A percentile compares a stretch with the other conserved stretches of the same genome.
These are phyloP conservation scores for Arabis hirsuta DNA, from an alignment of 345 rosid species.

Conservation along the genomic window DNA sequence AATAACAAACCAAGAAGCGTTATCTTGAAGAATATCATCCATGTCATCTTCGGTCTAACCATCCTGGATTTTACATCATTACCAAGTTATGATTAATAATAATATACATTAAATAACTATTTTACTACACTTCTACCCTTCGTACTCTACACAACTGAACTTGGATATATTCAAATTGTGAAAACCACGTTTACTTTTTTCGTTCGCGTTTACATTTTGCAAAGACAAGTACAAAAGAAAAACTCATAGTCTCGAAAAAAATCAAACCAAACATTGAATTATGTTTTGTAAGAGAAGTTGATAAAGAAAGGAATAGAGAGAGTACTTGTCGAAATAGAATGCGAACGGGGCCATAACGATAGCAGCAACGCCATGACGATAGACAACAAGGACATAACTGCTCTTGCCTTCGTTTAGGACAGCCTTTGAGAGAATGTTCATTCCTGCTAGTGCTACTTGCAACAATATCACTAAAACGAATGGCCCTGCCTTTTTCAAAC, in stretches of 20 bases:
- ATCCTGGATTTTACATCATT: constrained; percentile 44
- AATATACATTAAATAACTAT: neutral
- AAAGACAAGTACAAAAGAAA: too few relatives aligned
- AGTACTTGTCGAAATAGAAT: constrained; percentile 56
- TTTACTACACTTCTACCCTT: neutral
- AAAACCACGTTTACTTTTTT: too few relatives aligned
- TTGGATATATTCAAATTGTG: too few relatives aligned
- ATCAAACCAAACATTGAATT: neutral
- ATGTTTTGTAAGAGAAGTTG: constrained; percentile 1
- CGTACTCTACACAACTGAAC: too few relatives aligned
- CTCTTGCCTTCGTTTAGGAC: constrained; percentile 79
- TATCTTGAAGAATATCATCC: constrained; percentile 57
- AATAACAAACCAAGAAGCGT: constrained; percentile 59
- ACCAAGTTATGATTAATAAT: neutral
- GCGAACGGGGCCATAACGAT: constrained; percentile 75
- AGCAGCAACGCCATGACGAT: constrained; percentile 76
- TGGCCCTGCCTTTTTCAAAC: constrained; percentile 51
- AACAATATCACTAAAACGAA: constrained; percentile 59
- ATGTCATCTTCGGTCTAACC: constrained; percentile 69
- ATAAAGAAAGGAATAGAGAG: neutral
- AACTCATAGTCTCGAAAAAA: too few relatives aligned
- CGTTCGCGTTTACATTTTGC: too few relatives aligned
- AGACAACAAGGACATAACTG: constrained; percentile 68
- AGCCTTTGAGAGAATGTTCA: constrained; percentile 74
- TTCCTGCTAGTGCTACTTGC: constrained; percentile 77